Percentiles rank a stretch among this genome's conserved stretches.
Conservation (phyloP, 1,284 basidiomycete species). For the Moesziomyces sp. region DNA sequence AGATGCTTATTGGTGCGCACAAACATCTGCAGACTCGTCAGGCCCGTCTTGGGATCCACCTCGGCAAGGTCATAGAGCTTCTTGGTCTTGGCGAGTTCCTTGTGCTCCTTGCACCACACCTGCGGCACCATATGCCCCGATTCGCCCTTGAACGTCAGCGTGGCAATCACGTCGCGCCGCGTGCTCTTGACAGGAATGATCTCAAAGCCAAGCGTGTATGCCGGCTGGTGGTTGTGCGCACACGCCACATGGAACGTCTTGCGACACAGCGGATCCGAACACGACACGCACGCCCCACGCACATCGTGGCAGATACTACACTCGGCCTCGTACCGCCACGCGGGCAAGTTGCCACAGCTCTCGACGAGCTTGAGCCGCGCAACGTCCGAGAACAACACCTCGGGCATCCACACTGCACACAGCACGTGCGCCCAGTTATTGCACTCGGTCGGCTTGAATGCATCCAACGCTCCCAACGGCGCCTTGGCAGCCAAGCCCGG, state of each 20-base stretch:
- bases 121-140: slow-evolving; percentile 83
- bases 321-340: slow-evolving; percentile 65
- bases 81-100: slow-evolving; percentile 72
- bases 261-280: slow-evolving; percentile 77
- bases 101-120: slow-evolving; percentile 84
- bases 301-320: slow-evolving; percentile 74
- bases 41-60: slow-evolving; percentile 78
- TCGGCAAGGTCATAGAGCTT: slow-evolving; percentile 84
- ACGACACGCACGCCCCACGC: slow-evolving; percentile 81
- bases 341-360: slow-evolving; percentile 80
- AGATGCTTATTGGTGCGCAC: slow-evolving; percentile 84
- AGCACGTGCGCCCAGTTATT: slow-evolving; percentile 91
- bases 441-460: slow-evolving; percentile 91
- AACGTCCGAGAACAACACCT: slow-evolving; percentile 82
- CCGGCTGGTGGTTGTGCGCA: slow-evolving; percentile 79
- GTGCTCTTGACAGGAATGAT: slow-evolving; percentile 76
- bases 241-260: slow-evolving; percentile 87
- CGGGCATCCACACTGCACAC: slow-evolving; percentile 87
- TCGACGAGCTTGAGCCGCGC: slow-evolving; percentile 80
- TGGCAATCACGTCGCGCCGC: slow-evolving; percentile 70
- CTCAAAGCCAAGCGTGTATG: slow-evolving; percentile 87
- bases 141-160: slow-evolving; percentile 85
- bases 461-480: slow-evolving; percentile 74
- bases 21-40: slow-evolving; percentile 88
- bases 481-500: slow-evolving; percentile 6